phyloP scores from a whole-genome alignment of 108 stramenopile species.

The Pseudonitzschia multiseries region DNA sequence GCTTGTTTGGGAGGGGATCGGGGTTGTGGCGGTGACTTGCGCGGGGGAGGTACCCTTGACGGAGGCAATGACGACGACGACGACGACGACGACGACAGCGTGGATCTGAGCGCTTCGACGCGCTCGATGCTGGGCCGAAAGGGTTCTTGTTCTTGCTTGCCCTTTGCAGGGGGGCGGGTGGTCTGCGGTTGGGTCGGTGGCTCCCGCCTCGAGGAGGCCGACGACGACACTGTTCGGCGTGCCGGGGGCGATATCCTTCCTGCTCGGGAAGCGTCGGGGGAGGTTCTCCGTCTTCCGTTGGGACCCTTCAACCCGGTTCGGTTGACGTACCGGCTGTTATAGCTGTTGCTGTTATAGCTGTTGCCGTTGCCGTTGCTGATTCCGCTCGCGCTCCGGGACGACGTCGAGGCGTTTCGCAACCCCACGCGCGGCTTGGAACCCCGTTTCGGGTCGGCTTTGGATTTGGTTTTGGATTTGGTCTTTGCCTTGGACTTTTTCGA shows the following conservation, averaged over 20 bases:
- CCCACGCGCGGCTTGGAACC: neutral
- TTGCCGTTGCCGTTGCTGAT: neutral
- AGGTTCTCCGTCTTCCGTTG: neutral
- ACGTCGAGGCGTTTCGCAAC: neutral
- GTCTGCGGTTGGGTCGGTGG: neutral
- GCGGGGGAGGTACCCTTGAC: neutral
- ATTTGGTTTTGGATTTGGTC: neutral
- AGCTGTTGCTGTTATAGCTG: neutral
- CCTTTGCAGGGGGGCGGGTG: too few species aligned
- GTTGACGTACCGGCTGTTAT: constrained; percentile 2
- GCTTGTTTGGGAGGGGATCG: neutral
- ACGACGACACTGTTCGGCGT: neutral
- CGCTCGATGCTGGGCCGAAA: neutral
- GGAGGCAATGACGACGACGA: neutral
- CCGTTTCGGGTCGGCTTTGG: too few species aligned
- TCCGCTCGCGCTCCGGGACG: neutral
- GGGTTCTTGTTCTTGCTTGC: too few species aligned
- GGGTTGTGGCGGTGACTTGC: constrained; percentile 1
- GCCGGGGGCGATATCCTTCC: too few species aligned
- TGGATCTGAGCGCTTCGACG: neutral
- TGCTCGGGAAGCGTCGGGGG: too few species aligned
- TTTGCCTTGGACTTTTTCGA: neutral
- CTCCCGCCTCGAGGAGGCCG: neutral
- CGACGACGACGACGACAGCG: neutral
- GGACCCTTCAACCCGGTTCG: neutral